Conservation (phyloP, 768 basidiomycete genomes). For the Amanita rubescens region DNA sequence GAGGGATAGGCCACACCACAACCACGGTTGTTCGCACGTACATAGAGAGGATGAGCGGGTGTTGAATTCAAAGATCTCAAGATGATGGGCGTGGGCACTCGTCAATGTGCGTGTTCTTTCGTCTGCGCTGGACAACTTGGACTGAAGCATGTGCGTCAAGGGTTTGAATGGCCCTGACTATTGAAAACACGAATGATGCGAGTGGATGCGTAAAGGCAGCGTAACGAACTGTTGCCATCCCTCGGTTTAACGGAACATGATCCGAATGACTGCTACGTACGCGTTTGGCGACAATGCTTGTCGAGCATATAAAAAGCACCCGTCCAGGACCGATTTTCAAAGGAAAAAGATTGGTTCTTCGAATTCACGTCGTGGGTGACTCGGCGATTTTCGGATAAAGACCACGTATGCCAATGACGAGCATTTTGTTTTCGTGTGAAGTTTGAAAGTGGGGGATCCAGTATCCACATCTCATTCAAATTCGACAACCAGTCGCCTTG, state of each 20-base stretch:
- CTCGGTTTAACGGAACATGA: slow-evolving; percentile 4
- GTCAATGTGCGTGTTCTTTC: neutral
- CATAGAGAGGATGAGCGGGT: neutral
- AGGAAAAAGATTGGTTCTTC: neutral
- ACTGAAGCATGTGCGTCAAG: neutral
- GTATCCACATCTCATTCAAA: too few relatives aligned
- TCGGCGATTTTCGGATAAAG: neutral
- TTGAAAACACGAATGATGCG: neutral
- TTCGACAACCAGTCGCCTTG: too few relatives aligned
- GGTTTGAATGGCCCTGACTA: neutral
- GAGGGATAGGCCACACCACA: neutral
- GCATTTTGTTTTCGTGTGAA: too few relatives aligned
- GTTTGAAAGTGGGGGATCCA: too few relatives aligned
- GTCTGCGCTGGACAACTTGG: neutral
- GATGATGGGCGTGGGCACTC: neutral
- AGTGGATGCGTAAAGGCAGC: neutral
- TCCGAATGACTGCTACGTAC: neutral
- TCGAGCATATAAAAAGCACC: neutral
- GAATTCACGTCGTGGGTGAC: neutral
- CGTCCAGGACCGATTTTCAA: neutral
- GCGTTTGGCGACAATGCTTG: neutral
- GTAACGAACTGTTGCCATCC: neutral
- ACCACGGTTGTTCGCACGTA: neutral
- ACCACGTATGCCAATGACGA: too few relatives aligned
- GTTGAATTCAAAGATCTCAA: neutral